Evolutionary conservation across 352 stramenopile species (phyloP).

Genomic region (Pythium phragmiticola): DNA sequence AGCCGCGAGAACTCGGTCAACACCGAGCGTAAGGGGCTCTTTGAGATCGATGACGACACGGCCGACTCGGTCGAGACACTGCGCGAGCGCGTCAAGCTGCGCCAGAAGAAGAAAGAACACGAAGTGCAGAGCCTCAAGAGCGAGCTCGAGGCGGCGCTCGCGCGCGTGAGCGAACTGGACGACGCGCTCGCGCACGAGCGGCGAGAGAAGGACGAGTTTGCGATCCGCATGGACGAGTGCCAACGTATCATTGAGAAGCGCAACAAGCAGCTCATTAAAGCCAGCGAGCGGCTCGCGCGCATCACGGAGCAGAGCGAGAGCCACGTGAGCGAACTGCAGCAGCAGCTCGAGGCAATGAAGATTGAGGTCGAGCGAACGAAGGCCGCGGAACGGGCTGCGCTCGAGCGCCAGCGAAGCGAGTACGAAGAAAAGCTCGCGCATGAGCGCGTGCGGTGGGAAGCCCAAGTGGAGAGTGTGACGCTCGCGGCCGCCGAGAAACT

Average conservation of each 20-base stretch:
- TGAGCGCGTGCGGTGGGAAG: conserved; percentile 37
- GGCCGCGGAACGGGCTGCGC: conserved; percentile 21
- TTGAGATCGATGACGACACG: conserved; percentile 71
- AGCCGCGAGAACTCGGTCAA: conserved; percentile 19
- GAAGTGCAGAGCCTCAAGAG: conserved; percentile 50
- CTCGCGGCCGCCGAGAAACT: conserved; percentile 28
- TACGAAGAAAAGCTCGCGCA: conserved; percentile 33
- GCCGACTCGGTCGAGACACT: conserved; percentile 71
- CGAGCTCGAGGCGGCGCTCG: conserved; percentile 44
- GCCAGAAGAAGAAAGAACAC: conserved; percentile 66
- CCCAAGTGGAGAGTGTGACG: conserved; percentile 23
- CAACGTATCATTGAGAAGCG: conserved; percentile 84
- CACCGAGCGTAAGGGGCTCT: conserved; percentile 63
- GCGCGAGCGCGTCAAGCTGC: conserved; percentile 65
- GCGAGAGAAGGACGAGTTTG: conserved; percentile 61
- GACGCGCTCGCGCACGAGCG: conserved; percentile 30
- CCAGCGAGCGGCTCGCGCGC: conserved; percentile 64
- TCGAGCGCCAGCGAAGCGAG: conserved; percentile 33
- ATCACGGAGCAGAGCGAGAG: conserved; percentile 64
- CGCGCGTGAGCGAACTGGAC: conserved; percentile 35
- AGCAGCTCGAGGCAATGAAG: conserved; percentile 33
- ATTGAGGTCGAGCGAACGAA: conserved; percentile 39
- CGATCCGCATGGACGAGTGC: conserved; percentile 77
- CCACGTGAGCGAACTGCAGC: conserved; percentile 46
- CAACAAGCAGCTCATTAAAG: conserved; percentile 85